Conservation (phyloP, 208 protist species). For the Phytomonas sp. region DNA sequence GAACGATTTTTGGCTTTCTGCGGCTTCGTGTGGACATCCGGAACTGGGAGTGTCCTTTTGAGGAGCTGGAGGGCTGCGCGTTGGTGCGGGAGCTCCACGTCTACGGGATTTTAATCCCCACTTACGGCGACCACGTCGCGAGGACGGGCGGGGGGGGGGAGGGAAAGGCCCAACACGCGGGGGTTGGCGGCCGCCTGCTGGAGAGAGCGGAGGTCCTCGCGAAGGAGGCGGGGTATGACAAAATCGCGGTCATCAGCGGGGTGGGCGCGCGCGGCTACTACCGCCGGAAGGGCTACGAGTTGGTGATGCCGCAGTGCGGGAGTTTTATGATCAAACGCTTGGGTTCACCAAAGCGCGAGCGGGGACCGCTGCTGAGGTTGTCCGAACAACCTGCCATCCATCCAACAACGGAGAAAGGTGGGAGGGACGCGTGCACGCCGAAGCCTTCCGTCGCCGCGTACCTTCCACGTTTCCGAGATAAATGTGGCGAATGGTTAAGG, state of each 20-base stretch:
- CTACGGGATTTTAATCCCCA: slow-evolving; percentile 44
- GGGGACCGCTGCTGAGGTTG: background rate
- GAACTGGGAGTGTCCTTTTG: slow-evolving; percentile 38
- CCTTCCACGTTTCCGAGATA: slow-evolving; percentile 76
- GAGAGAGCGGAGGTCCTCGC: slow-evolving; percentile 96
- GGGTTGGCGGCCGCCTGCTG: slow-evolving; percentile 97
- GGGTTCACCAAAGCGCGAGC: background rate
- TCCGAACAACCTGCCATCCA: slow-evolving; percentile 69
- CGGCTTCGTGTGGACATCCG: slow-evolving; percentile 74
- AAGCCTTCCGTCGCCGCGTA: too few relatives aligned
- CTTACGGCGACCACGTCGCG: slow-evolving; percentile 86
- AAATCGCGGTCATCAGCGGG: slow-evolving; percentile 95
- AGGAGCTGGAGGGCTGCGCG: slow-evolving; percentile 86
- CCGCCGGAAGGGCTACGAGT: slow-evolving; percentile 95
- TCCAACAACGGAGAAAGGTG: slow-evolving; percentile 92
- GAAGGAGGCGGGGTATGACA: slow-evolving; percentile 74
- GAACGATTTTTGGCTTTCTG: slow-evolving; percentile 82
- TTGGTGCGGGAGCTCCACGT: slow-evolving; percentile 98
- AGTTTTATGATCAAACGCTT: too few relatives aligned
- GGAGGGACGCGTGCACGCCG: too few relatives aligned
- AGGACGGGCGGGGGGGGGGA: slow-evolving; percentile 74
- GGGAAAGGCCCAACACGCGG: slow-evolving; percentile 94
- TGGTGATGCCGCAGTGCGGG: too few relatives aligned
- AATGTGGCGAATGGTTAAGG: too few relatives aligned
- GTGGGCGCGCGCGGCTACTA: slow-evolving; percentile 99